Conservation (phyloP, 176 grass and related monocot genomes). For the Avena eriantha region DNA sequence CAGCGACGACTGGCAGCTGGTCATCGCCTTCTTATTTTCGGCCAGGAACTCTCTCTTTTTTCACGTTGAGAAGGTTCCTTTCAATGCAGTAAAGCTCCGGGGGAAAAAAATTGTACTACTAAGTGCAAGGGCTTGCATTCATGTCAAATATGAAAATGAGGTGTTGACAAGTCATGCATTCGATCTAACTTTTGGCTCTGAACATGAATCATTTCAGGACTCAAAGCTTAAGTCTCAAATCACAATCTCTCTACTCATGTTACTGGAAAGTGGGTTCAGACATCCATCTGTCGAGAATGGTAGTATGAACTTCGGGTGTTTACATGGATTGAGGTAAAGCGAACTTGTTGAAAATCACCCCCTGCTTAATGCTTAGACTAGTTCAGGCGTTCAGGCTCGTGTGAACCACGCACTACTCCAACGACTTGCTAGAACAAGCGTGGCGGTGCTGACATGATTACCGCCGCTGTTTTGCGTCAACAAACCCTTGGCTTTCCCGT, state of each 20-base stretch:
- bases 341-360: neutral
- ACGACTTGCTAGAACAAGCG: neutral
- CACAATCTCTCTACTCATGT: neutral
- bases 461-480: conserved; percentile 34
- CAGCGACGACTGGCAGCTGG: neutral
- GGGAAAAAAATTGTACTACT: neutral
- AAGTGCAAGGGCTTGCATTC: no score
- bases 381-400: neutral
- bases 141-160: neutral
- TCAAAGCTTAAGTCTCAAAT: neutral
- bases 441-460: conserved; percentile 53
- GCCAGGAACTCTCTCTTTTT: neutral
- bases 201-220: neutral
- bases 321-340: neutral
- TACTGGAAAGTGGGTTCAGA: neutral
- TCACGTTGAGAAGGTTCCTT: no score
- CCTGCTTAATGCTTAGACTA: neutral
- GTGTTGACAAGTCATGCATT: neutral
- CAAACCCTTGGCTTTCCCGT: conserved; percentile 30
- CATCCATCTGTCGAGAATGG: neutral
- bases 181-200: neutral
- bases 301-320: neutral
- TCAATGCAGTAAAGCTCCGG: neutral
- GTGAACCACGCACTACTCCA: neutral
- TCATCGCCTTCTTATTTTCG: neutral